Base-by-base conservation (phyloP, 495 filamentous ascomycete genomes). In the Chaetomium tenue region DNA sequence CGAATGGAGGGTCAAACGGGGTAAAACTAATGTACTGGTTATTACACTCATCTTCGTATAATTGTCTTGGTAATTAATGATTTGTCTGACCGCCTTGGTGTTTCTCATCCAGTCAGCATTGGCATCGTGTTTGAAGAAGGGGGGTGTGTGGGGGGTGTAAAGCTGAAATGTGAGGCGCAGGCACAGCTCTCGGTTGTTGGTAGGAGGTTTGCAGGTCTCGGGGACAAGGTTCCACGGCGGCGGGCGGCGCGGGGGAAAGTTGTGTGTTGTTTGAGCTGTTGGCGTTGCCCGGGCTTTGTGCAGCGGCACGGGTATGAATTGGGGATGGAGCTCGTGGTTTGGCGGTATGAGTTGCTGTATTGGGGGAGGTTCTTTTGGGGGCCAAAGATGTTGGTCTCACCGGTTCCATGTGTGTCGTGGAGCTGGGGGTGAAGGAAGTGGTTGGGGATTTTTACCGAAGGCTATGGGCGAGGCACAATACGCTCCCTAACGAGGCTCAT, bases 171-270 rank as follows among this genome's bases (percentile, higher is more conserved):
- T 26, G 48, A 61, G 59, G 48, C 59, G 22, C 59, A 25, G 59
- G 59, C 48, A 53, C 59, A 61, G 37, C 48, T 20, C 13, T 20
- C n/a, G 20, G 33, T 13, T 42, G 59, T 61, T 61, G 59, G 59
- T 61, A 18, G 22, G 59, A 53, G 59, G 59, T 53, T 25, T 15
- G 58, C 58, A 48, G 33, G 58, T 39, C 13, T 7, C 0, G 20
- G 22, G 18, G n/a, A 16, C 3, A 37, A n/a, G 3, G 9, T 60
- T 5, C 28, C 46, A 2, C 11, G 44, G 30, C 26, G 44, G 28
- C 26, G 58, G 8, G 58, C 13, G 44, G 58, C 58, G 37, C 58
- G 44, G 44, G 56, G 33, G 56, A 8, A 7, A 0, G 2, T 40
- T 57, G 5, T 26, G 23, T 5, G 51, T 25, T 54, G 51, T 16